phyloP scores from a whole-genome alignment of 768 basidiomycete genomes.

The Hygrocybe punicea region DNA sequence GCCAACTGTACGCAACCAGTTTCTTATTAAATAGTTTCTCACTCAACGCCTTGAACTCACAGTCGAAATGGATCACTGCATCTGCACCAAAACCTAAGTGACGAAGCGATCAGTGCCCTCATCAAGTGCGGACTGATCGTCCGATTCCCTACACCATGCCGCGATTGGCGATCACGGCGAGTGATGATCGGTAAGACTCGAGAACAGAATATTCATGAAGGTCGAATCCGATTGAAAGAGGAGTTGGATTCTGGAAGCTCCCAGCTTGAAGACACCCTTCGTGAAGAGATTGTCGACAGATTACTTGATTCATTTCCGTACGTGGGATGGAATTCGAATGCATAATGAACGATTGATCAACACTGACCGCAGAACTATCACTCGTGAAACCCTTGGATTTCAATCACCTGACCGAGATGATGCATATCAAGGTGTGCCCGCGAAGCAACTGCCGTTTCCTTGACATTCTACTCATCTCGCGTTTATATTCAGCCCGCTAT shows the following conservation, averaged over 20 bases:
- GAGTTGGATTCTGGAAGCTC: neutral
- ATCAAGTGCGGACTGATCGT: neutral
- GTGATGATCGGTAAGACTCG: neutral
- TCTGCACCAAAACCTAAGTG: neutral
- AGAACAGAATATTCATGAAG: neutral
- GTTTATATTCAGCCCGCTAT: too few species aligned
- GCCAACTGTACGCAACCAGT: conserved; percentile 18
- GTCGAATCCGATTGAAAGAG: neutral
- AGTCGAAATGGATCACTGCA: neutral
- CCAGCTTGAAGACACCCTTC: neutral
- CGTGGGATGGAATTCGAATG: neutral
- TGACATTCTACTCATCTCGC: too few species aligned
- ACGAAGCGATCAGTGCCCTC: neutral
- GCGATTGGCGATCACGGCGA: neutral
- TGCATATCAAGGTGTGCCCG: too few species aligned
- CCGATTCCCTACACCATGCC: neutral
- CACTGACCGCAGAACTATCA: too few species aligned
- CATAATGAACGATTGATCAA: too few species aligned
- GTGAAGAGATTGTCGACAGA: neutral
- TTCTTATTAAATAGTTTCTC: neutral
- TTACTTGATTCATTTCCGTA: neutral
- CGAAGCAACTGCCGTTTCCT: too few species aligned
- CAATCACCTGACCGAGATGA: too few species aligned
- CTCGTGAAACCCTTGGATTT: too few species aligned
- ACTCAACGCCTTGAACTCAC: neutral